Evolutionary conservation across 1,284 basidiomycete species (phyloP).

Genomic region (Grifola frondosa): DNA sequence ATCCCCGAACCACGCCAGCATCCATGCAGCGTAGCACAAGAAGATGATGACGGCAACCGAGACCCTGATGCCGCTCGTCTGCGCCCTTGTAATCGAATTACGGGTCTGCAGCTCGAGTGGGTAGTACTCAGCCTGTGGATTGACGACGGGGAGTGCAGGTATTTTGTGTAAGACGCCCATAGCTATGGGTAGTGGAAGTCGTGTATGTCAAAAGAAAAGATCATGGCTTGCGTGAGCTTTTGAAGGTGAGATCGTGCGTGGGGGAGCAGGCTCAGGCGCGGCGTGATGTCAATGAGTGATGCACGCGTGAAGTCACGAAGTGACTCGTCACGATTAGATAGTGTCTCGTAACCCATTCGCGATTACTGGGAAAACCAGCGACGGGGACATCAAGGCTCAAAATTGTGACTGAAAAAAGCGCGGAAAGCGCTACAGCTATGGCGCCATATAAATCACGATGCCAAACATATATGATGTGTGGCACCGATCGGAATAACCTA

Average conservation of each 20-base stretch:
- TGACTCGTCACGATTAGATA: no score
- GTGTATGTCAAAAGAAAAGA: neutral
- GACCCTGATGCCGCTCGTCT: slow-evolving; percentile 15
- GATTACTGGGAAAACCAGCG: no score
- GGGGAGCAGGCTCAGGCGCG: slow-evolving; percentile 15
- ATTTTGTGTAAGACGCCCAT: neutral
- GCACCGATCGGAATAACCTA: no score
- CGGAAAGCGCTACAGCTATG: no score
- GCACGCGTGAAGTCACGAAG: no score
- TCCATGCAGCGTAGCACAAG: slow-evolving; percentile 15
- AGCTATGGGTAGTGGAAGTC: neutral
- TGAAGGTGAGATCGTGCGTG: slow-evolving; percentile 9
- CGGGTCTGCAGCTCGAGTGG: no score
- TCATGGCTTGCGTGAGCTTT: neutral
- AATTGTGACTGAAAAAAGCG: no score
- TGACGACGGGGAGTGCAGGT: slow-evolving; percentile 12
- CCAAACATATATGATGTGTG: no score
- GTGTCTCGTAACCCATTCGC: no score
- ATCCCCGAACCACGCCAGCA: slow-evolving; percentile 13
- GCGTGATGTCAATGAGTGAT: slow-evolving; percentile 14
- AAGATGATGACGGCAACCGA: slow-evolving; percentile 15
- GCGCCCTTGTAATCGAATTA: no score
- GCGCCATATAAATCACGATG: no score
- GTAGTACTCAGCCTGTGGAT: slow-evolving; percentile 3
- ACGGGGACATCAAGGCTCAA: no score